phyloP scores from a whole-genome alignment of 2,329 filamentous ascomycete species.

The Tolypocladium capitatum region DNA sequence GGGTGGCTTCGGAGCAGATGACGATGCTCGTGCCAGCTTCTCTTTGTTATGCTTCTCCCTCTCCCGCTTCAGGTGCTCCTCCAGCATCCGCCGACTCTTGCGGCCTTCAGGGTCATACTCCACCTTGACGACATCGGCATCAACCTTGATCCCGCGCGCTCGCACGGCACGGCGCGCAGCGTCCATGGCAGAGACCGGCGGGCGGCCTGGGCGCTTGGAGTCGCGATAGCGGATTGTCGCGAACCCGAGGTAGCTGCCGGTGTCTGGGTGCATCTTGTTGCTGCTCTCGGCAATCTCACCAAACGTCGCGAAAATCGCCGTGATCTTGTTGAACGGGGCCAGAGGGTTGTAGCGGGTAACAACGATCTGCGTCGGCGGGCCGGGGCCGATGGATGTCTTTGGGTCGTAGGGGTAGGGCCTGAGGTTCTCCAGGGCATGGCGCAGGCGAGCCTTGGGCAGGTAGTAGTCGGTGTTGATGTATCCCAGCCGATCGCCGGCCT shows the following conservation, averaged over 20 bases:
- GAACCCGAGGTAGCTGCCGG: conserved; percentile 86
- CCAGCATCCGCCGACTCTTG: conserved; percentile 66
- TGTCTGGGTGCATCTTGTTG: conserved; percentile 90
- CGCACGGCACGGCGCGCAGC: conserved; percentile 72
- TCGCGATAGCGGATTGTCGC: conserved; percentile 86
- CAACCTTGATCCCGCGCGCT: conserved; percentile 66
- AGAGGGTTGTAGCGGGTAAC: conserved; percentile 95
- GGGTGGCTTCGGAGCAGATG: conserved; percentile 16
- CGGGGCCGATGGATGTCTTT: conserved; percentile 73
- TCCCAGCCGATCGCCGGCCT: conserved; percentile 46
- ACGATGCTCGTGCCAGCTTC: conserved; percentile 14
- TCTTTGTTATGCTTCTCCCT: conserved; percentile 42
- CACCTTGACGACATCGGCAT: conserved; percentile 63
- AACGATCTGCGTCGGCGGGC: conserved; percentile 79
- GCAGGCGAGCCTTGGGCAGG: conserved; percentile 57
- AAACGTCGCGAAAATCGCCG: conserved; percentile 63
- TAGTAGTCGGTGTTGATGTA: conserved; percentile 60
- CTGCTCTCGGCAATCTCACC: conserved; percentile 83
- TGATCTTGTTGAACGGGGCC: conserved; percentile 64
- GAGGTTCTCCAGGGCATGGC: conserved; percentile 63
- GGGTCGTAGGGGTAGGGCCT: conserved; percentile 72
- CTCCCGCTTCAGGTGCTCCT: conserved; percentile 57
- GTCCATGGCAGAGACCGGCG: conserved; percentile 53
- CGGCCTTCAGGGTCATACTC: conserved; percentile 82
- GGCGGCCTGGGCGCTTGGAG: conserved; percentile 30